A percentile compares a stretch with the other conserved stretches of the same genome.
These are phyloP conservation scores for Stramenopiles sp. DNA, from an alignment of 352 stramenopile genomes.

Conservation along the genomic window DNA sequence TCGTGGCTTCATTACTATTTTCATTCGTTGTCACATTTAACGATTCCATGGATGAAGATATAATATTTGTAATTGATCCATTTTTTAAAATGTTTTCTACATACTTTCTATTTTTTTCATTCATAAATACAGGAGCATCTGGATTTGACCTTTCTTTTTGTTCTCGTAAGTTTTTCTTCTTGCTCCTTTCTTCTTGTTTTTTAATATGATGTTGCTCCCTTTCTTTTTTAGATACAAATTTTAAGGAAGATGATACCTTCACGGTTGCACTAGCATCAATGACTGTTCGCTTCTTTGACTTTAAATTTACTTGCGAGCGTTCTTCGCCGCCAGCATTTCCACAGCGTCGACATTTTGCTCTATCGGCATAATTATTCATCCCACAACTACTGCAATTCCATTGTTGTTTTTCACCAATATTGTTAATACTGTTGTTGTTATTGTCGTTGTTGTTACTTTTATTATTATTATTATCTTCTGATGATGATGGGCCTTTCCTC, in stretches of 20 bases:
- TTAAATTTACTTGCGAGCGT: neutral
- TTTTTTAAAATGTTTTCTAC: conserved; percentile 2
- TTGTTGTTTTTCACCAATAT: neutral
- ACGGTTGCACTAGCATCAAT: neutral
- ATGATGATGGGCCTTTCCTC: neutral
- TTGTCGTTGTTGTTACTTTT: neutral
- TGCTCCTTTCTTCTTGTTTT: neutral
- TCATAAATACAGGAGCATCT: neutral
- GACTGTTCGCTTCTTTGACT: neutral
- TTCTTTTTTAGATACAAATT: conserved; percentile 7
- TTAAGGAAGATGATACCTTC: neutral
- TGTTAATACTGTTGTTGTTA: neutral
- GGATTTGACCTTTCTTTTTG: neutral
- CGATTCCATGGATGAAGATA: neutral
- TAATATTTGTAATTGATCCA: neutral
- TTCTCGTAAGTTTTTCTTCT: neutral
- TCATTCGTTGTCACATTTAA: too few relatives aligned
- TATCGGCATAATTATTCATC: neutral
- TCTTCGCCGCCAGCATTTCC: neutral
- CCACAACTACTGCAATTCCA: neutral
- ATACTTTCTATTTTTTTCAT: neutral
- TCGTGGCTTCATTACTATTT: neutral
- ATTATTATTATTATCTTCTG: neutral
- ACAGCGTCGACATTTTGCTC: neutral
- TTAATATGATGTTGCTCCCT: neutral